Percentiles rank a stretch among this genome's conserved stretches.
Conservation (phyloP, 1,284 basidiomycete genomes). For the Ustilago trichophora region DNA sequence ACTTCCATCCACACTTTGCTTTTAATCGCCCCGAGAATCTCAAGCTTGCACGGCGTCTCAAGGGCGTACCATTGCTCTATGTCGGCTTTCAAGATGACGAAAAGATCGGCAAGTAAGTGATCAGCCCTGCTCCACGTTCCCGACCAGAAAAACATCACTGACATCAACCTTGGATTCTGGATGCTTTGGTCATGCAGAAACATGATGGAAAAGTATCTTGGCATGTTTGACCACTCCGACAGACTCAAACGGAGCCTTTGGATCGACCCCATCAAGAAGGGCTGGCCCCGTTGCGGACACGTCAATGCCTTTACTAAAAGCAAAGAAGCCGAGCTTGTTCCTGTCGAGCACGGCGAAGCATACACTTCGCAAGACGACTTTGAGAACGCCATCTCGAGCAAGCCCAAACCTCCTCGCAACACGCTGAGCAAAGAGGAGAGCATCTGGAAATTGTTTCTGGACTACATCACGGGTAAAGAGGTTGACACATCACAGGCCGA, state of each 20-base stretch:
- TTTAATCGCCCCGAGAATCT: constrained; percentile 42
- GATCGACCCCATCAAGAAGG: constrained; percentile 47
- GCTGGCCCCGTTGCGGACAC: constrained; percentile 50
- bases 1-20: constrained; percentile 54
- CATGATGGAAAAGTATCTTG: constrained; percentile 55
- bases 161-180: no score
- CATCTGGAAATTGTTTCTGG: constrained; percentile 51
- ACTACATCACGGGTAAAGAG: constrained; percentile 39
- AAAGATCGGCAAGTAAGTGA: constrained; percentile 50
- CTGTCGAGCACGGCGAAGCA: constrained; percentile 45
- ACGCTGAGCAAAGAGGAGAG: constrained; percentile 48
- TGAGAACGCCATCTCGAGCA: constrained; percentile 17
- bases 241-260: constrained; percentile 49
- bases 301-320: constrained; percentile 42
- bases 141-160: no score
- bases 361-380: constrained; percentile 35
- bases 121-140: no score
- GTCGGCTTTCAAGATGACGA: constrained; percentile 57
- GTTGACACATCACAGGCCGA: constrained; percentile 32
- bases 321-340: constrained; percentile 25
- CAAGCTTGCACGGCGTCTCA: constrained; percentile 30
- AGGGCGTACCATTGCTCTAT: constrained; percentile 36
- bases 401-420: constrained; percentile 17
- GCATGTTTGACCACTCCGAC: constrained; percentile 45
- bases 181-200: constrained; percentile 11